Base-by-base conservation (phyloP, 306 rosid genomes). In the Hippophae tibetana region DNA sequence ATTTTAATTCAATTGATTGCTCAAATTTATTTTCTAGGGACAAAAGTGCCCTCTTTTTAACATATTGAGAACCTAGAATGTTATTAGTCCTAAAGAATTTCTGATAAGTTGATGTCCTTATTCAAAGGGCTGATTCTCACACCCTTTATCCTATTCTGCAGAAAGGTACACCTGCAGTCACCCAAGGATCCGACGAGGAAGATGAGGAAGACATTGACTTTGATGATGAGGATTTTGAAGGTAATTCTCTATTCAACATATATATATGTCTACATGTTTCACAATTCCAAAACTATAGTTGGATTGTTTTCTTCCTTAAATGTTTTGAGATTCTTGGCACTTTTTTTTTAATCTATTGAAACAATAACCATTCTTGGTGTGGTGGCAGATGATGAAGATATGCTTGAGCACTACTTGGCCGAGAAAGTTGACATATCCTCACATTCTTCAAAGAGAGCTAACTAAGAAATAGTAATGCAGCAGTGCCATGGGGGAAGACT, bases 401-500 rank as follows among this genome's bases (percentile, higher is more conserved):
- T 93, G 99, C 95, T 93, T 48, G 95, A 93, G 73, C 99, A 93
- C 73, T 93, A 86, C 64, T 81, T 93, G 71, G 95, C 99, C 12
- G 99, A 88, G 77, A 93, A 86, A 56, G 45, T 93, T 3, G 90
- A 93, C 67, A 67, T 90, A 45, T 79, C 94, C 58, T 9, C 86
- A 5, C 87, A 79, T 68, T 85, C 92, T 50, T 74, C 82, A 31
- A 69, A 42, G 78, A 79, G 78, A 73, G 82, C 80, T 42, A 71
- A 69, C 75, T 82, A 70, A 82, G 69, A 7, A 42, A 42, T 49
- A 31, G 64, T 54, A 40, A 38, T 56, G 64, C 65, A 40, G 67
- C 73, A 47, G 40, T 49, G 5, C 53, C 23, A n/a, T 9, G 14
- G 13, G 13, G 47, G 63, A 47, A 38, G 13, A 47, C 5, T 27